Evolutionary conservation across 352 stramenopile species (phyloP).

Genomic region (Pythium diclinum): DNA sequence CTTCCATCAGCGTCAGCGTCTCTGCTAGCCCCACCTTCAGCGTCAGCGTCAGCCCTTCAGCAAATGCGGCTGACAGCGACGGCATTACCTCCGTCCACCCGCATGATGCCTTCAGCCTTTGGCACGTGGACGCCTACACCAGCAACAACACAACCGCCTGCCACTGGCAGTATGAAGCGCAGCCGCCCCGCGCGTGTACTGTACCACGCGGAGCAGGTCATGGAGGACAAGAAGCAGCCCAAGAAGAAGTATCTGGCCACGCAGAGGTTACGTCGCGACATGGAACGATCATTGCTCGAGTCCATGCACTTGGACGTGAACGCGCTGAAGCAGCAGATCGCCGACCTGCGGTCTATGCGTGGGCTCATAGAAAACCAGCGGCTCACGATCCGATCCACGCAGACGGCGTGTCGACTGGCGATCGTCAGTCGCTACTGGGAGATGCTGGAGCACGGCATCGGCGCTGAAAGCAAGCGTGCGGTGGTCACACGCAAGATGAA

Average conservation of each 20-base stretch:
- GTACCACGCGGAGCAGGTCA: constrained; percentile 30
- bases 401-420: not conserved
- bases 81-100: too few species aligned
- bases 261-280: constrained; percentile 30
- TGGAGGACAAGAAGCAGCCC: constrained; percentile 26
- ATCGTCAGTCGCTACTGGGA: constrained; percentile 7
- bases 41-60: too few species aligned
- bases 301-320: constrained; percentile 31
- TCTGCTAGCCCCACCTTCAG: too few species aligned
- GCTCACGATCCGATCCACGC: constrained; percentile 10
- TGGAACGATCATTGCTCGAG: constrained; percentile 28
- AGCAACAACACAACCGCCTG: too few species aligned
- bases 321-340: constrained; percentile 33
- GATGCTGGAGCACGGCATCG: constrained; percentile 9
- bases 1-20: too few species aligned
- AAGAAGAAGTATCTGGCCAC: constrained; percentile 39
- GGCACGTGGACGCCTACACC: too few species aligned
- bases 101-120: too few species aligned
- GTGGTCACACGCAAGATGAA: not conserved
- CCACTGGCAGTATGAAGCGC: not conserved
- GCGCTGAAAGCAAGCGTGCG: constrained; percentile 1
- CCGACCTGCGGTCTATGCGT: constrained; percentile 23
- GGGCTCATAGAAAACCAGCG: constrained; percentile 24
- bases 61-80: too few species aligned
- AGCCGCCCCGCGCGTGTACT: constrained; percentile 15